phyloP scores from a whole-genome alignment of 768 basidiomycete genomes.

The Amanita fuliginea region DNA sequence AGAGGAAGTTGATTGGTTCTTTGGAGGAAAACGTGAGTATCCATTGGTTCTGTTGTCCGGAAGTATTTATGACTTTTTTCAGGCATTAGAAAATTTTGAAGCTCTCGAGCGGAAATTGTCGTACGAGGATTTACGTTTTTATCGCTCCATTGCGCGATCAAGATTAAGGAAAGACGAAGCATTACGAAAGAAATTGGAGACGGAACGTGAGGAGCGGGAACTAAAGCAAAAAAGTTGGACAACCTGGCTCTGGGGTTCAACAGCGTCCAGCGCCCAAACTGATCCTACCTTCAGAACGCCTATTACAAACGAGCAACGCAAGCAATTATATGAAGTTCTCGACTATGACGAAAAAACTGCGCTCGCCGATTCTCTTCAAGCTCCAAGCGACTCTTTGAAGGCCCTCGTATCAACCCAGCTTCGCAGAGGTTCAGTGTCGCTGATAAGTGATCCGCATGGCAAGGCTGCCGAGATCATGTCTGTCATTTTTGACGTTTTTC shows the following conservation, averaged over 20 bases:
- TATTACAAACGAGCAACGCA: slow-evolving; percentile 86
- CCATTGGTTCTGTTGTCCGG: background rate
- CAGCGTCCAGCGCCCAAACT: slow-evolving; percentile 24
- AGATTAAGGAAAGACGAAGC: slow-evolving; percentile 79
- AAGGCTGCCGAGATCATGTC: slow-evolving; percentile 65
- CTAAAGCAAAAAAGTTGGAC: slow-evolving; percentile 43
- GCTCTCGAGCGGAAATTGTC: slow-evolving; percentile 71
- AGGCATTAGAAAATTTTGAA: slow-evolving; percentile 48
- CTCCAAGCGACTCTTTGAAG: slow-evolving; percentile 73
- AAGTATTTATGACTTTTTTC: background rate
- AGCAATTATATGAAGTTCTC: slow-evolving; percentile 80
- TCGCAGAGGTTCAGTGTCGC: slow-evolving; percentile 77
- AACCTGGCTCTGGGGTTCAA: slow-evolving; percentile 80
- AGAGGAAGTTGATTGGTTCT: slow-evolving; percentile 51
- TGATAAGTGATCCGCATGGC: slow-evolving; percentile 67
- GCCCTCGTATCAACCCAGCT: slow-evolving; percentile 66
- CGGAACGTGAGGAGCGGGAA: slow-evolving; percentile 42
- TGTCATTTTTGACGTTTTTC: slow-evolving; percentile 78
- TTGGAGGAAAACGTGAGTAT: slow-evolving; percentile 43
- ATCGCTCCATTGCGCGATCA: slow-evolving; percentile 89
- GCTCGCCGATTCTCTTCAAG: slow-evolving; percentile 55
- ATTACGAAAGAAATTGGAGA: slow-evolving; percentile 57
- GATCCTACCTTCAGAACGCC: slow-evolving; percentile 49
- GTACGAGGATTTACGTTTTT: slow-evolving; percentile 95
- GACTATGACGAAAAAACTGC: slow-evolving; percentile 87